Base-by-base conservation (phyloP, 2,329 filamentous ascomycete species). In the Neonectria sp. region DNA sequence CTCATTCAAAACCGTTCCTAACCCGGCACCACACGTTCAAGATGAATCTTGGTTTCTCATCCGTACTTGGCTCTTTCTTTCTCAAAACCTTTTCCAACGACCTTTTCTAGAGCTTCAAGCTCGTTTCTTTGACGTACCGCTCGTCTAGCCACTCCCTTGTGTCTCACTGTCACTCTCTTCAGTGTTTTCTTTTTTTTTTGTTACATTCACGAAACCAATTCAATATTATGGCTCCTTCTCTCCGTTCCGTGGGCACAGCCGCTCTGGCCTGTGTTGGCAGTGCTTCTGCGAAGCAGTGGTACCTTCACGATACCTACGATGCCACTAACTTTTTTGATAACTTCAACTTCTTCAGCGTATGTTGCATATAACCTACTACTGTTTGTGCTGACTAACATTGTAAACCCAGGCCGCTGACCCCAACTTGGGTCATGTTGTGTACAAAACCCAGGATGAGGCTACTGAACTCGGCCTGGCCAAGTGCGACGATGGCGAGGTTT, bases 371-470 rank as follows among this genome's bases (percentile, higher is more conserved):
- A 12, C n/a, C n/a, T 9, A 5, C 4, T 2, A 35, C 7, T 46
- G 69, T 68, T 61, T 24, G 24, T n/a, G 69, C 69, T 24, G 60
- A 55, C 40, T 66, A 74, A 52, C 53, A 57, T 52, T 69, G 24
- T 45, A 25, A 55, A 76, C 56, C 24, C 17, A 74, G 73, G 74
- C 71, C 21, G 52, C 73, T 6, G 92, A 94, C 73, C 89, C 89
- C 7, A 94, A 90, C 51, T 76, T 86, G 63, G 92, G 92, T 9
- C 92, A 87, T 73, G 91, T 93, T 55, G 81, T 84, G 63, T 95
- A 86, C 71, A 77, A 79, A 52, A 78, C 63, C 74, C 71, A 77
- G 57, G 27, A 67, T 1, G 77, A 80, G 25, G 84, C 85, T 15
- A 48, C 75, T 9, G 63, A 63, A 3, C 73, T 82, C 24, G 80